Conservation (phyloP, 2,329 filamentous ascomycete genomes). For the Ceratocystiopsis sp. region DNA sequence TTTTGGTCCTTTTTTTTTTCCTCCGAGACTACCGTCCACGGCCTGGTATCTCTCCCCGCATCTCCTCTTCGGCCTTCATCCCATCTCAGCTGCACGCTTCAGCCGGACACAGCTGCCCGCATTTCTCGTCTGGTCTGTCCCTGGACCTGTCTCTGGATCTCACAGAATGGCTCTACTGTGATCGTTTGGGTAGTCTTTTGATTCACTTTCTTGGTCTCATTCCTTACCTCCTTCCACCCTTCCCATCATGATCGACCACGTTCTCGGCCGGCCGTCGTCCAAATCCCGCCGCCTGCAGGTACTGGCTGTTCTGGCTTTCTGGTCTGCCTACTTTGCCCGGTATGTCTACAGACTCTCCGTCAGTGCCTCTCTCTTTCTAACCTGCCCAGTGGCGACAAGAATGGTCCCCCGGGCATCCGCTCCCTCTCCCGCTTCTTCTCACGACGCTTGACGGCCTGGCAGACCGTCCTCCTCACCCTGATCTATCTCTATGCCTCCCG, state of each 20-base stretch:
- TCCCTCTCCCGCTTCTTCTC: constrained; percentile 55
- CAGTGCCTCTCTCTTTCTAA: constrained; percentile 6
- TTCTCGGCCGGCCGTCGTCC: constrained; percentile 75
- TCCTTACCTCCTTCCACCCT: background rate
- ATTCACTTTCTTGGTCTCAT: background rate
- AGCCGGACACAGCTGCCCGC: too few relatives aligned
- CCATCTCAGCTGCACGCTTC: background rate
- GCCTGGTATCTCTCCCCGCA: too few relatives aligned
- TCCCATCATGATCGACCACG: constrained; percentile 57
- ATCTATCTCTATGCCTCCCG: constrained; percentile 80
- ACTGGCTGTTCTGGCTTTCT: constrained; percentile 77
- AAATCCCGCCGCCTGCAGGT: constrained; percentile 89
- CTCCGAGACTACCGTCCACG: too few relatives aligned
- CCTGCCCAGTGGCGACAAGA: constrained; percentile 51
- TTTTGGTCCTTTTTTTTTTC: background rate
- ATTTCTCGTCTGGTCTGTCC: too few relatives aligned
- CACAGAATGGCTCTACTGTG: too few relatives aligned
- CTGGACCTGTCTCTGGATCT: too few relatives aligned
- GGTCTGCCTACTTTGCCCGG: constrained; percentile 71
- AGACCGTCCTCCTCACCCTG: constrained; percentile 71
- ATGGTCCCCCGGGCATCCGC: constrained; percentile 69
- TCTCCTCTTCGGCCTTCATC: too few relatives aligned
- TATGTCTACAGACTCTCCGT: constrained; percentile 15
- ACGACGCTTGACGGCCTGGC: constrained; percentile 67
- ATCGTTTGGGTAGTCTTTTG: too few relatives aligned